Conservation (phyloP, 2,329 filamentous ascomycete species). For the Stagonosporopsis rhizophila region DNA sequence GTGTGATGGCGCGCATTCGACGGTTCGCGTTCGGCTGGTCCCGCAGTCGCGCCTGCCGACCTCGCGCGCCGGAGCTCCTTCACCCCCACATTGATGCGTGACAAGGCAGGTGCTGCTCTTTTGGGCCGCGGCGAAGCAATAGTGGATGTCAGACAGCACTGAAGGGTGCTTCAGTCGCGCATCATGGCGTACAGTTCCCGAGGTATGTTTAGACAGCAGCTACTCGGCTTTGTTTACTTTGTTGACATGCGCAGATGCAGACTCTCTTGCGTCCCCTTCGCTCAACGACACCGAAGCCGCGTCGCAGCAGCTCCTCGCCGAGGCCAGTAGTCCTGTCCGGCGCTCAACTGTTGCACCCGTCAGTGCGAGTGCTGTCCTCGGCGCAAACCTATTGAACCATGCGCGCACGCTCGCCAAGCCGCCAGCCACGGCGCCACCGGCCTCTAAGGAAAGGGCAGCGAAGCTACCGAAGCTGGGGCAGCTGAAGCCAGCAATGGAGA, state of each 20-base stretch:
- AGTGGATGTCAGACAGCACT: background rate
- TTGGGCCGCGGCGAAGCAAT: background rate
- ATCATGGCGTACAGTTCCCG: background rate
- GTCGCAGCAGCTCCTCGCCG: constrained; percentile 33
- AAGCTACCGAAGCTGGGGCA: constrained; percentile 2
- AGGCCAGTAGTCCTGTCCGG: constrained; percentile 20
- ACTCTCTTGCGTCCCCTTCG: background rate
- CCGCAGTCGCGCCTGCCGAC: constrained; percentile 8
- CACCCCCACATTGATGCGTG: constrained; percentile 13
- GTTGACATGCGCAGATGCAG: background rate
- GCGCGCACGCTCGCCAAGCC: constrained; percentile 29
- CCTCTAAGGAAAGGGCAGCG: background rate
- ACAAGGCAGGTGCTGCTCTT: background rate
- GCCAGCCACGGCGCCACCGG: background rate
- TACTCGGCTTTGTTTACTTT: background rate
- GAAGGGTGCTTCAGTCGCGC: background rate
- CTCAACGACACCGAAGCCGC: constrained; percentile 26
- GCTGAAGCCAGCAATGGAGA: background rate
- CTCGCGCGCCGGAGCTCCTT: constrained; percentile 3
- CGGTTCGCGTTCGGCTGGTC: constrained; percentile 9
- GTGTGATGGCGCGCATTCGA: constrained; percentile 33
- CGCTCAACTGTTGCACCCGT: constrained; percentile 15
- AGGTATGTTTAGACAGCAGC: background rate
- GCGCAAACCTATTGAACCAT: constrained; percentile 41
- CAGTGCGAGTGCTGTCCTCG: constrained; percentile 10